Conservation (phyloP, 169 alveolate genomes). For the Cryptosporidium meleagridis region DNA sequence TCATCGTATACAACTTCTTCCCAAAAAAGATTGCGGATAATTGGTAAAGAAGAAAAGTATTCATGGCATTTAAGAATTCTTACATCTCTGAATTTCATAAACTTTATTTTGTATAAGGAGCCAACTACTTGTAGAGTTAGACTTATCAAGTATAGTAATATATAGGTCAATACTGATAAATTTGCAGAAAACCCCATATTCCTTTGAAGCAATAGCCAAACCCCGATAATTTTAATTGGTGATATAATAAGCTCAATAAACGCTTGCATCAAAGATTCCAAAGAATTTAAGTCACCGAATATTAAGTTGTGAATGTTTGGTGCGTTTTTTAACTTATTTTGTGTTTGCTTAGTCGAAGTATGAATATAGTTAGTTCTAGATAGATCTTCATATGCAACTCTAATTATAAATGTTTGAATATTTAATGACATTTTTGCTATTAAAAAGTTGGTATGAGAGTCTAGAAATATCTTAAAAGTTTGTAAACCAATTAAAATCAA, state of each 20-base stretch:
- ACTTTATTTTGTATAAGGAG: background rate
- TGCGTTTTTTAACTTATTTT: background rate
- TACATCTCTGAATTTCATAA: constrained; percentile 35
- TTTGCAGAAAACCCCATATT: constrained; percentile 51
- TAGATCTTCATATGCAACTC: background rate
- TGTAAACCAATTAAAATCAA: background rate
- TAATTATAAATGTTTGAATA: background rate
- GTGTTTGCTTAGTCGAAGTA: background rate
- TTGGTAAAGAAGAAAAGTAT: constrained; percentile 17
- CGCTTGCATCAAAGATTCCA: constrained; percentile 38
- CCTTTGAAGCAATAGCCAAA: constrained; percentile 16
- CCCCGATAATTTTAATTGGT: constrained; percentile 37
- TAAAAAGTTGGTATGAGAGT: constrained; percentile 13
- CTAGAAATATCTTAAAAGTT: constrained; percentile 21
- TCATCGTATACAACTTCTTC: constrained; percentile 39
- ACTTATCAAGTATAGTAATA: background rate
- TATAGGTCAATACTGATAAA: background rate
- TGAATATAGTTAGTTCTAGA: background rate
- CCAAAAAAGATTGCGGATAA: constrained; percentile 42
- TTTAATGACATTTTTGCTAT: constrained; percentile 15
- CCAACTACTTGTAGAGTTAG: constrained; percentile 33
- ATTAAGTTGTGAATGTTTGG: constrained; percentile 36
- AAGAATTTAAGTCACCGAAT: constrained; percentile 29
- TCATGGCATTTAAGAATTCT: constrained; percentile 47
- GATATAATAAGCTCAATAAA: constrained; percentile 4